A percentile compares a stretch with the other conserved stretches of the same genome.
phyloP scores from a whole-genome alignment of 257 asterid genomes.

The Primulina tabacum region DNA sequence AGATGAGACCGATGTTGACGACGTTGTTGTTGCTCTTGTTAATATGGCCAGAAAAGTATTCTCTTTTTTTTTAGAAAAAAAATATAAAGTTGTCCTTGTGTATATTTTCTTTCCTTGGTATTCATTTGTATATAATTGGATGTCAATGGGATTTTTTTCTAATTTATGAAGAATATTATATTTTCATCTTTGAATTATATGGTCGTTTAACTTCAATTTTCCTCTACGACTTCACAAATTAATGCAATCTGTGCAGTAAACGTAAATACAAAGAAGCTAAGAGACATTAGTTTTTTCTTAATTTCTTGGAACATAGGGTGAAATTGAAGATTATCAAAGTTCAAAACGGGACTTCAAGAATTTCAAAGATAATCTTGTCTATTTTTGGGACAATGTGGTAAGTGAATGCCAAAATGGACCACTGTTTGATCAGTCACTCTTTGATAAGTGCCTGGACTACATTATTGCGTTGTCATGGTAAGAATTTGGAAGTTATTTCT shows the following conservation, averaged over 20 bases:
- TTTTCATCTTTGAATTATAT: slow-evolving; percentile 8
- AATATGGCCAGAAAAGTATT: slow-evolving; percentile 82
- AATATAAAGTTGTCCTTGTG: background rate
- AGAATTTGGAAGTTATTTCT: slow-evolving; percentile 29
- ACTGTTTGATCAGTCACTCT: slow-evolving; percentile 77
- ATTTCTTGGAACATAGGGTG: slow-evolving; percentile 61
- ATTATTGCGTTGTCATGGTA: slow-evolving; percentile 97
- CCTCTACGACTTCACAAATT: slow-evolving; percentile 12
- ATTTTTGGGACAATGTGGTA: slow-evolving; percentile 86
- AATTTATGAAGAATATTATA: background rate
- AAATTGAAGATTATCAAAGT: slow-evolving; percentile 88
- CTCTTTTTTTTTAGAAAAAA: slow-evolving; percentile 31
- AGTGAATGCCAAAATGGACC: slow-evolving; percentile 92
- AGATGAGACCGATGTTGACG: slow-evolving; percentile 85
- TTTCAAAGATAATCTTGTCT: slow-evolving; percentile 84
- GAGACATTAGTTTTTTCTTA: slow-evolving; percentile 38
- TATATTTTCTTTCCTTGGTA: background rate
- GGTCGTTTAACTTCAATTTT: background rate
- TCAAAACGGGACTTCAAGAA: slow-evolving; percentile 83
- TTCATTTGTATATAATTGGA: background rate
- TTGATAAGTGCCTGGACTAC: slow-evolving; percentile 93
- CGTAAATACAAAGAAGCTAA: slow-evolving; percentile 2
- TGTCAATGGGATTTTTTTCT: background rate
- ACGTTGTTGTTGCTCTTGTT: slow-evolving; percentile 88
- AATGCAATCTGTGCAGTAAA: slow-evolving; percentile 3